phyloP scores from a whole-genome alignment of 345 rosid species.

The Eucalyptus viminalis region DNA sequence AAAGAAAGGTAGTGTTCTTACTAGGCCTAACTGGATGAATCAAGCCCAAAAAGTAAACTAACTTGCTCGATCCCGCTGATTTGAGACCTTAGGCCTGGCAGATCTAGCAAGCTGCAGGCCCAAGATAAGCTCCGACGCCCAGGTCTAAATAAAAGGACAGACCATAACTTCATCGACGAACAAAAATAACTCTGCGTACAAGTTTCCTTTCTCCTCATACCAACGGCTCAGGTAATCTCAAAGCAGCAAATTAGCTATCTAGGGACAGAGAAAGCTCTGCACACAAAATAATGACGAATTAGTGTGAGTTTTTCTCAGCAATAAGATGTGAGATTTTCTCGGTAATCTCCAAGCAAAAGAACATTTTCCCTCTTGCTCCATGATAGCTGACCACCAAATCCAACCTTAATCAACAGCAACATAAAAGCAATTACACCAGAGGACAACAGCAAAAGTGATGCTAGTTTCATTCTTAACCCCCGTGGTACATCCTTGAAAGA shows the following conservation, averaged over 20 bases:
- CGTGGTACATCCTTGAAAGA: not conserved
- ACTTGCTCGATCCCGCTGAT: not conserved
- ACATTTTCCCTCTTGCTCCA: not conserved
- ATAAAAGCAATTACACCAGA: not conserved
- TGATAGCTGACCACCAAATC: not conserved
- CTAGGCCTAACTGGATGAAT: not conserved
- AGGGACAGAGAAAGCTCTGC: not conserved
- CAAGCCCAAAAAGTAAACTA: not conserved
- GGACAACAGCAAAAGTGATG: not conserved
- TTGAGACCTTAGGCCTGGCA: not conserved
- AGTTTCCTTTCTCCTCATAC: not conserved
- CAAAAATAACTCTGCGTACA: not conserved
- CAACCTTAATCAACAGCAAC: not conserved
- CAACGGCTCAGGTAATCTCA: not conserved
- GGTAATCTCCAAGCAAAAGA: not conserved
- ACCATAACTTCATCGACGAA: not conserved
- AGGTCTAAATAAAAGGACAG: not conserved
- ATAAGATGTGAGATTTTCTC: not conserved
- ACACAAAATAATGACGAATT: not conserved
- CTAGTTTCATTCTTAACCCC: not conserved
- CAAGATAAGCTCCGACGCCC: not conserved
- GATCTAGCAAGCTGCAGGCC: not conserved
- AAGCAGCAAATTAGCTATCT: not conserved
- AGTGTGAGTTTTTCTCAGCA: not conserved
- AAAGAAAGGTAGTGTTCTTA: not conserved